Percentiles rank a stretch among this genome's conserved stretches.
phyloP scores from a whole-genome alignment of 768 basidiomycete genomes.

The Tremella yokohamensis region DNA sequence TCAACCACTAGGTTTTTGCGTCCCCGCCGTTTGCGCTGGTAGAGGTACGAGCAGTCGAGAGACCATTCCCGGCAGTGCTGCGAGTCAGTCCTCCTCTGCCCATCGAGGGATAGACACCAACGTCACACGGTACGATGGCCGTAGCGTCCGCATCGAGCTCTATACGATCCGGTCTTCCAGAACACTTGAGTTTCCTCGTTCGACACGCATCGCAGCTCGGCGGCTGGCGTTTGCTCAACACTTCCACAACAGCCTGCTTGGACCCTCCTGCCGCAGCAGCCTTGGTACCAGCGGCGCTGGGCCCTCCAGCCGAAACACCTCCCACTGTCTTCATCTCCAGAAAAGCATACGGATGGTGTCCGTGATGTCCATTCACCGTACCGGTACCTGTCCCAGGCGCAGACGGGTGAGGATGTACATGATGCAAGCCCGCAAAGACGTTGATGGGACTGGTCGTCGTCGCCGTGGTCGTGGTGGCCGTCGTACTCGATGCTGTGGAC shows the following conservation, averaged over 20 bases:
- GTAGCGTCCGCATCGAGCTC: conserved; percentile 19
- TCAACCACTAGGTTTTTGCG: conserved; percentile 28
- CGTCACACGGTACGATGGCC: conserved; percentile 24
- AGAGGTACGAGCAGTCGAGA: conserved; percentile 29
- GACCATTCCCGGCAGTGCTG: conserved; percentile 33
- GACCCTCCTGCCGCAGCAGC: too few relatives aligned
- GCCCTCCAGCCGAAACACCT: neutral
- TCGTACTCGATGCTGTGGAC: too few relatives aligned
- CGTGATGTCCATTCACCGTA: too few relatives aligned
- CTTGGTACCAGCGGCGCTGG: neutral
- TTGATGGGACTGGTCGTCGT: too few relatives aligned
- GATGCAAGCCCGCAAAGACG: too few relatives aligned
- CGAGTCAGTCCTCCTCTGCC: neutral
- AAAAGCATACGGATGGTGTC: too few relatives aligned
- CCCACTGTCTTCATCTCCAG: too few relatives aligned
- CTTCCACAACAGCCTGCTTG: neutral
- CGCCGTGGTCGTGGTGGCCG: too few relatives aligned
- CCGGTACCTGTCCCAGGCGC: too few relatives aligned
- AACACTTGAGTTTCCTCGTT: conserved; percentile 31
- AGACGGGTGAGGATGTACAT: too few relatives aligned
- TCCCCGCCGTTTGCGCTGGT: conserved; percentile 30
- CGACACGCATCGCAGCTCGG: conserved; percentile 34
- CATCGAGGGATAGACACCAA: conserved; percentile 1
- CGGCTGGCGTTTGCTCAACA: conserved; percentile 17
- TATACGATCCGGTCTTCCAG: conserved; percentile 25